Evolutionary conservation across 257 asterid genomes (phyloP).

Genomic region (Leptodermis oblonga): DNA sequence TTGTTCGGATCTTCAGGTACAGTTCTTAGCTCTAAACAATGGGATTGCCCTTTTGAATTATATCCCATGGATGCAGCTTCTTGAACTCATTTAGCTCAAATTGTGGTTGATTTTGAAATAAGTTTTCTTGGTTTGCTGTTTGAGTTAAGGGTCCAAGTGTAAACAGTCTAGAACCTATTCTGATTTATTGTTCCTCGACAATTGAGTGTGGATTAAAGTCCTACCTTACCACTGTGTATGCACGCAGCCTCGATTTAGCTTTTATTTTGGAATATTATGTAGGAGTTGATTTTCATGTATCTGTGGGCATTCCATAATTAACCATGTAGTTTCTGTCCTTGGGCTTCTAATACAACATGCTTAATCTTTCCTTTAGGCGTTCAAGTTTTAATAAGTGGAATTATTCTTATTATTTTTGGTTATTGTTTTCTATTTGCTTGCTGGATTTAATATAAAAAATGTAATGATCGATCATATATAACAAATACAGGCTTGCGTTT

Average conservation of each 20-base stretch:
- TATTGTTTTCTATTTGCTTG: too few species aligned
- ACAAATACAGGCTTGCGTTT: too few species aligned
- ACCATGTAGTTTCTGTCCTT: background rate
- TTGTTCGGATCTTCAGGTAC: conserved; percentile 54
- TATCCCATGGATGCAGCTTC: background rate
- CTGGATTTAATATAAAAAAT: too few species aligned
- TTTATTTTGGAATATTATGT: background rate
- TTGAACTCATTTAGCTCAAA: background rate
- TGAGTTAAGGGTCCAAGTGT: background rate
- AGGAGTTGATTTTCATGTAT: background rate
- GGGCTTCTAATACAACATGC: too few species aligned
- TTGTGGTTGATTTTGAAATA: background rate
- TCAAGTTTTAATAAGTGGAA: too few species aligned
- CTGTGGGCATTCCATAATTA: background rate
- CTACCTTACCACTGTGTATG: background rate
- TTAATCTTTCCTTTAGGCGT: too few species aligned
- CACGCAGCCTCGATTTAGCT: too few species aligned
- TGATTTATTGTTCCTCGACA: background rate
- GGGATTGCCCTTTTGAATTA: background rate
- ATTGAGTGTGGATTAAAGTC: background rate
- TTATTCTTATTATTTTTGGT: too few species aligned
- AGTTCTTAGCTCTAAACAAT: background rate
- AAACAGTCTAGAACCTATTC: background rate
- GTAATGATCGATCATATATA: too few species aligned
- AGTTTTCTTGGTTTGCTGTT: background rate